phyloP scores from a whole-genome alignment of 768 basidiomycete species.

The Cubamyces lactineus region DNA sequence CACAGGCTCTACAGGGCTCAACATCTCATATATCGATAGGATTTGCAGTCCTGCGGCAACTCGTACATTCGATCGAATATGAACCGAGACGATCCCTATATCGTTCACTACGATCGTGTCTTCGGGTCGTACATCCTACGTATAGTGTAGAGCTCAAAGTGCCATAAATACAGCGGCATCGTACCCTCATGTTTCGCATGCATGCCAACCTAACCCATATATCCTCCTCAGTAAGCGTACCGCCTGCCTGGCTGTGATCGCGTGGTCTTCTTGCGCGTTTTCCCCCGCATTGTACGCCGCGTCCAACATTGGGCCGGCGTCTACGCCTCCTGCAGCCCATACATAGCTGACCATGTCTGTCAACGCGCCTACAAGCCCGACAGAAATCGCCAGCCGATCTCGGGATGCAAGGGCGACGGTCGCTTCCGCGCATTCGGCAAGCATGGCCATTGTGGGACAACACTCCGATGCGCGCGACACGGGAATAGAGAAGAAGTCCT shows the following conservation, averaged over 20 bases:
- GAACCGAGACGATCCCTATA: no score
- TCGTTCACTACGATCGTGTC: no score
- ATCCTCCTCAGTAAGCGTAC: constrained; percentile 9
- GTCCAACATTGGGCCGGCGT: neutral
- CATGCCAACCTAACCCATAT: constrained; percentile 10
- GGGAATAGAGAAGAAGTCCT: constrained; percentile 16
- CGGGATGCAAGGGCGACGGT: constrained; percentile 7
- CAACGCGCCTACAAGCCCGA: constrained; percentile 8
- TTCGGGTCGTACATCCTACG: no score
- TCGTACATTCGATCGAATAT: no score
- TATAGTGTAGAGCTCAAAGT: no score
- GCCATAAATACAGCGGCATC: neutral
- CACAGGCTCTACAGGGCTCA: neutral
- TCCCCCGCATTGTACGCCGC: neutral
- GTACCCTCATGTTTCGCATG: neutral
- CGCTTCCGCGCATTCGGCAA: constrained; percentile 20
- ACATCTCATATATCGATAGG: no score
- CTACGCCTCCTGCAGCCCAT: neutral
- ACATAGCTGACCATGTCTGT: neutral
- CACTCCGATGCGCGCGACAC: constrained; percentile 10
- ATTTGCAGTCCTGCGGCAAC: no score
- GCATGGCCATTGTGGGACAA: constrained; percentile 17
- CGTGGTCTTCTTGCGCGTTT: neutral
- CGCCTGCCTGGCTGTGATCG: constrained; percentile 1
- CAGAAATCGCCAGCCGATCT: constrained; percentile 4